A percentile compares a stretch with the other conserved stretches of the same genome.
These are phyloP conservation scores for Ascochyta viciae-villosae DNA, from an alignment of 2,329 filamentous ascomycete species.

Conservation along the genomic window DNA sequence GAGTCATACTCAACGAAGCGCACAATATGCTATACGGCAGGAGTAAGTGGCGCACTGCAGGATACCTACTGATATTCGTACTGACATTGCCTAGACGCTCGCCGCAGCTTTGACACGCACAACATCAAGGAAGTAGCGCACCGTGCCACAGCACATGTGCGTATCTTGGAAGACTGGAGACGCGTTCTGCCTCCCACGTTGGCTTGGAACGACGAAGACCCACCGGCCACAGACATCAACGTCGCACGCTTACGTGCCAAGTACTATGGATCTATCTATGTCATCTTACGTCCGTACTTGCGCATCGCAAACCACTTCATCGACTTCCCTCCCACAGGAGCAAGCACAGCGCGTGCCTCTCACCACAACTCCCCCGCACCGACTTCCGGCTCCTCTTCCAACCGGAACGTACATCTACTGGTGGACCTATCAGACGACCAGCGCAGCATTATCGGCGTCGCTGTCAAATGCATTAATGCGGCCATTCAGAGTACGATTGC, in stretches of 20 bases:
- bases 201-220: slow-evolving; percentile 71
- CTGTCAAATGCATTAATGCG: slow-evolving; percentile 56
- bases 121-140: slow-evolving; percentile 41
- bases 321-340: slow-evolving; percentile 50
- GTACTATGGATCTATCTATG: slow-evolving; percentile 90
- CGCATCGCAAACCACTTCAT: slow-evolving; percentile 65
- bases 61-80: slow-evolving; percentile 9
- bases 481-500: slow-evolving; percentile 85
- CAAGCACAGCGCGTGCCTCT: slow-evolving; percentile 48
- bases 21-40: slow-evolving; percentile 62
- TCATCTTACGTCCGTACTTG: slow-evolving; percentile 83
- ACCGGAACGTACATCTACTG: slow-evolving; percentile 33
- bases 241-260: slow-evolving; percentile 86
- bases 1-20: slow-evolving; percentile 63
- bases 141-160: slow-evolving; percentile 40
- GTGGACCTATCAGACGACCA: slow-evolving; percentile 38
- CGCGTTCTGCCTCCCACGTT: slow-evolving; percentile 58
- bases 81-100: slow-evolving; percentile 42
- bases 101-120: slow-evolving; percentile 43
- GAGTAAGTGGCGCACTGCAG: slow-evolving; percentile 27
- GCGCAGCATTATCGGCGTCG: slow-evolving; percentile 34
- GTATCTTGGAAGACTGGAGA: slow-evolving; percentile 63
- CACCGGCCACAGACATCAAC: slow-evolving; percentile 77
- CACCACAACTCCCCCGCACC: slow-evolving; percentile 55
- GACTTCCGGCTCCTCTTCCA: slow-evolving; percentile 35